Base-by-base conservation (phyloP, 495 filamentous ascomycete species). In the Platismatia glauca region DNA sequence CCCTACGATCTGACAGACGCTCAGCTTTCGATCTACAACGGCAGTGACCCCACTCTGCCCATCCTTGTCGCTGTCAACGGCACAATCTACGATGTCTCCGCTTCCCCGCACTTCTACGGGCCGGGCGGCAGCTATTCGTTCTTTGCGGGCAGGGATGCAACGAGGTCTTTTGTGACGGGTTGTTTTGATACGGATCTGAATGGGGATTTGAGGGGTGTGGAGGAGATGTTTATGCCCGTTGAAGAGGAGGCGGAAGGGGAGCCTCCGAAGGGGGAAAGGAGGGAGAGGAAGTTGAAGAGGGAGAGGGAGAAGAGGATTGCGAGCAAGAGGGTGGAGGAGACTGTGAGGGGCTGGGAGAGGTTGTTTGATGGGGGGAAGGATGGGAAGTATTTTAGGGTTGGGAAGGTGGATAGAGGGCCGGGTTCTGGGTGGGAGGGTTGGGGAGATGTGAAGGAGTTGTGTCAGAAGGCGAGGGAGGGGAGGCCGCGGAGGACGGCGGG, bases 11-110 rank as follows among this genome's bases (percentile, higher is more conserved):
- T 97, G 18, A 96, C 93, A 4, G 88, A 86, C 37, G 71, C 71
- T 31, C 73, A 96, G 72, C 86, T 99, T 31, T 64, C 80, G 38
- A 76, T 77, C 58, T 94, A 89, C 80, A 87, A 95, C 75, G 94
- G 94, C 76, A 82, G 75, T 57, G 84, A 95, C 74, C 77, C 85
- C 1, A 67, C 69, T 22, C 83, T 87, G 27, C 95, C 94, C 6
- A 86, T 99, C 73, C 92, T 95, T 75, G 79, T 99, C 56, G 91
- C 90, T 58, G 81, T 99, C 53, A 99, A 99, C 77, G 89, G 91
- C 59, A 86, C 82, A 63, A 89, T 99, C 78, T 97, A 90, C 82
- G 94, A 99, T 73, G 95, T 99, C 41, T 86, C 87, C 16, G 77
- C 82, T 8, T 88, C 87, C 65, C 83, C 79, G 0, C 74, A 77